Percentiles rank a stretch among this genome's conserved stretches.
These are phyloP conservation scores for Amniculicola lignicola DNA, from an alignment of 495 filamentous ascomycete genomes.

Conservation along the genomic window DNA sequence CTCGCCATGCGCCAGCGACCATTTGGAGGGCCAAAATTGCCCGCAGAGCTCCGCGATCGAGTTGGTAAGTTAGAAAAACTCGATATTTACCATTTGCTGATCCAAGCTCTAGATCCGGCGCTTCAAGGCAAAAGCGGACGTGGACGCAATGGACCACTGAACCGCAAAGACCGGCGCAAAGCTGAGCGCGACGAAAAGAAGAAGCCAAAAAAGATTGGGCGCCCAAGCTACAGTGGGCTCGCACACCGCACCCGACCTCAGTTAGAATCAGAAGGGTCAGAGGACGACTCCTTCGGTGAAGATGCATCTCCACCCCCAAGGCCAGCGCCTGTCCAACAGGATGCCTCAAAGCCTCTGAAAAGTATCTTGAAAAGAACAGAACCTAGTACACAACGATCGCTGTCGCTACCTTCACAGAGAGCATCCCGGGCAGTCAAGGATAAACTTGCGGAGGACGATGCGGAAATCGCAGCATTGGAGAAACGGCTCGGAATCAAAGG, in stretches of 20 bases:
- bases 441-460: constrained; percentile 71
- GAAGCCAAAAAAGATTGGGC: constrained; percentile 32
- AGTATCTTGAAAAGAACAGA: constrained; percentile 48
- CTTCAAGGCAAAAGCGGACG: background rate
- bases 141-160: constrained; percentile 42
- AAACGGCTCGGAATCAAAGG: constrained; percentile 82
- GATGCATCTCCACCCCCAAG: constrained; percentile 9
- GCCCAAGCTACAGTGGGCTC: too few species aligned
- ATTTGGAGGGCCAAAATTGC: constrained; percentile 61
- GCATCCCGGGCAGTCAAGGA: constrained; percentile 60
- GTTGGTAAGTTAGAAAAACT: constrained; percentile 50
- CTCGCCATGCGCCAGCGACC: constrained; percentile 43
- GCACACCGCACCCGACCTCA: constrained; percentile 31
- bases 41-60: constrained; percentile 58
- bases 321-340: constrained; percentile 7
- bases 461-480: constrained; percentile 83
- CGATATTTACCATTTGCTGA: background rate
- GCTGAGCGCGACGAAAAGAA: constrained; percentile 58
- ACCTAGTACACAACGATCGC: constrained; percentile 33
- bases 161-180: constrained; percentile 62
- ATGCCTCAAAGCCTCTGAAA: constrained; percentile 37
- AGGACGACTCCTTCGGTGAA: constrained; percentile 34
- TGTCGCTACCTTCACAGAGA: constrained; percentile 37
- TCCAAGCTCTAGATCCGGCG: constrained; percentile 8
- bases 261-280: constrained; percentile 23